These are phyloP conservation scores for Phascolomyces articulosus DNA, from an alignment of 371 early-diverging fungal genomes.

Conservation along the genomic window DNA sequence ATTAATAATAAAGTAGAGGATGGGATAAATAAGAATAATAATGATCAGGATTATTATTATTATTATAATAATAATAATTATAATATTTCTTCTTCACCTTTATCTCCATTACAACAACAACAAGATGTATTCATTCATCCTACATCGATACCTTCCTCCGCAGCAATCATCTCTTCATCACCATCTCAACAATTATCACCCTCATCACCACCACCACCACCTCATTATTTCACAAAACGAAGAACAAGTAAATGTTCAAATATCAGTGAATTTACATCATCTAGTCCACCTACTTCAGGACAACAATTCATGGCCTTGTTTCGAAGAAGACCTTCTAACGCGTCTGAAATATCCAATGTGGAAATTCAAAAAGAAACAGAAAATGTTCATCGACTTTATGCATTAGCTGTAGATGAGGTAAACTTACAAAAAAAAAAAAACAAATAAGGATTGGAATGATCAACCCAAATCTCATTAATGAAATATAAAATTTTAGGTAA, in stretches of 20 bases:
- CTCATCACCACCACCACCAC: neutral
- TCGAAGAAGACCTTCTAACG: slow-evolving; percentile 16
- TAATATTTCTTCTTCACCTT: too few relatives aligned
- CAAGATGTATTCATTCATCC: neutral
- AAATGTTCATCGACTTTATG: slow-evolving; percentile 9
- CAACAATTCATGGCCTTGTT: slow-evolving; percentile 5
- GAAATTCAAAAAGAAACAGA: slow-evolving; percentile 15
- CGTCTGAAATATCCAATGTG: slow-evolving; percentile 1
- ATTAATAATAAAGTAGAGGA: too few relatives aligned
- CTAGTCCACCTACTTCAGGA: neutral
- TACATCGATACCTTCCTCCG: too few relatives aligned
- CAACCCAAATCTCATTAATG: too few relatives aligned
- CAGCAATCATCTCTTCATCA: too few relatives aligned
- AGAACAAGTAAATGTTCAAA: slow-evolving; percentile 7
- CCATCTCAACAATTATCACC: too few relatives aligned
- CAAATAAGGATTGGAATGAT: too few relatives aligned
- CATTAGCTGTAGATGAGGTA: slow-evolving; percentile 21
- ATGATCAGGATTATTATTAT: too few relatives aligned
- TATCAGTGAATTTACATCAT: neutral
- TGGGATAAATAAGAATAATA: too few relatives aligned
- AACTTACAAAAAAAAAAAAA: too few relatives aligned
- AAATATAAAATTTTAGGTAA: neutral
- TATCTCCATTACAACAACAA: neutral
- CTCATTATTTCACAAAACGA: slow-evolving; percentile 6
- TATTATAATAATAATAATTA: too few relatives aligned